Evolutionary conservation across 305 asterid species (phyloP).

Genomic region (Fraxinus velutina): DNA sequence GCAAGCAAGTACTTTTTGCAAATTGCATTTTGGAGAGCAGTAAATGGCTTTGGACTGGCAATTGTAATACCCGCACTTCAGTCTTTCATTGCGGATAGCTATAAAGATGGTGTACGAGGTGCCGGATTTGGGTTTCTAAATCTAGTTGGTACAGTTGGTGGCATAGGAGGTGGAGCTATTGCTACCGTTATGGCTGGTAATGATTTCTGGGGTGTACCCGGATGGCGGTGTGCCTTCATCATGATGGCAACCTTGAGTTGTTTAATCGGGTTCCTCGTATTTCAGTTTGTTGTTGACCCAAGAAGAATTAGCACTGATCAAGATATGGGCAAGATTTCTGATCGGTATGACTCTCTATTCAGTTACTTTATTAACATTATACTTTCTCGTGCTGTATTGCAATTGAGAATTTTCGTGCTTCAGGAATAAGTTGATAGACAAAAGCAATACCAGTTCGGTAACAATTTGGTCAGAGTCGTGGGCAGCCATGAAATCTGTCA

Average conservation of each 20-base stretch:
- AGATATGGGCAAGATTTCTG: conserved; percentile 40
- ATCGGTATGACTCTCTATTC: conserved; percentile 42
- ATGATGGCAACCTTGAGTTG: conserved; percentile 74
- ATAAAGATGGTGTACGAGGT: conserved; percentile 70
- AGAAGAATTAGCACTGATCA: conserved; percentile 30
- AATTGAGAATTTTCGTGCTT: conserved; percentile 20
- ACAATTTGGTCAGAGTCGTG: conserved; percentile 80
- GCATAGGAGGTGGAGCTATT: conserved; percentile 95
- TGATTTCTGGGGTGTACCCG: conserved; percentile 70
- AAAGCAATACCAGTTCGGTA: conserved; percentile 36
- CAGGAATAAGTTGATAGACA: conserved; percentile 66
- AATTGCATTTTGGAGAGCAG: conserved; percentile 84
- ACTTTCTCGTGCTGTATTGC: not conserved
- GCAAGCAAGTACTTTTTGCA: conserved; percentile 70
- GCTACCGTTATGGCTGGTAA: conserved; percentile 95
- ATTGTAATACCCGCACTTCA: conserved; percentile 92
- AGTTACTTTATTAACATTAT: not conserved
- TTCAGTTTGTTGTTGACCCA: conserved; percentile 75
- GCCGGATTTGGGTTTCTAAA: conserved; percentile 79
- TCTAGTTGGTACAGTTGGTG: conserved; percentile 85
- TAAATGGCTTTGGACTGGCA: conserved; percentile 89
- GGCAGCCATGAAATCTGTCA: conserved; percentile 76
- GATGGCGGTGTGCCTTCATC: conserved; percentile 82
- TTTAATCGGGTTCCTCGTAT: conserved; percentile 71
- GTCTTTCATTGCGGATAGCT: conserved; percentile 94